Base-by-base conservation (phyloP, 805 yeast species). In the Lipomyces anomalus region DNA sequence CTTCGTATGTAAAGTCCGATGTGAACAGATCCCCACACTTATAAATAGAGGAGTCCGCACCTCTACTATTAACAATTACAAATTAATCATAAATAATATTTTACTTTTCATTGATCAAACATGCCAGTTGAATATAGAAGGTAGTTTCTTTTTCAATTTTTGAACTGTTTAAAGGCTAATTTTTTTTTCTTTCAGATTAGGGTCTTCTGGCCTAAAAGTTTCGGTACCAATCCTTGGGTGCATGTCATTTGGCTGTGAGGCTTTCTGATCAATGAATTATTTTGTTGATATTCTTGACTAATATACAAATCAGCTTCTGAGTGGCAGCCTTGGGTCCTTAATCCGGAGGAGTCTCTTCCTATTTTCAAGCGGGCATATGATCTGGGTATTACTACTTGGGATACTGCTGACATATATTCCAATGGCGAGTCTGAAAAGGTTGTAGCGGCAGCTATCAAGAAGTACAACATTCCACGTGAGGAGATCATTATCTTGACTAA, bases 401-500 rank as follows among this genome's bases (percentile, higher is more conserved):
- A 70, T 43, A 70, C 75, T 2, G 75, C 75, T 3, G 62, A 71
- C 44, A 60, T 59, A 3, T 72, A 72, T 52, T 69, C 74, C 23
- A 62, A 67, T 52, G 77, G 76, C 4, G 42, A 50, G 2, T 64
- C 70, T 3, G 74, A 70, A 48, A 51, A 50, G 21, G 48, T 77
- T 3, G 40, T 79, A 7, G 78, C 80, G n/a, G 75, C 76, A 58
- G 79, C 77, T 55, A 55, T 79, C 48, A 68, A 69, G 52, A 66
- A 68, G 44, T 77, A 67, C 62, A 64, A 72, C 37, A 79, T 79
- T 53, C 69, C 69, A 4, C 67, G 84, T 52, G 76, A 75, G 36
- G 69, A 68, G 37, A 71, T 79, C 42, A 80, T 78, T n/a, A 78
- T 79, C 46, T 46, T 79, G 53, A 63, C 79, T 23, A 79, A 79